A percentile compares a stretch with the other conserved stretches of the same genome.
phyloP scores from a whole-genome alignment of 768 basidiomycete genomes.

The Boletus bicolor region DNA sequence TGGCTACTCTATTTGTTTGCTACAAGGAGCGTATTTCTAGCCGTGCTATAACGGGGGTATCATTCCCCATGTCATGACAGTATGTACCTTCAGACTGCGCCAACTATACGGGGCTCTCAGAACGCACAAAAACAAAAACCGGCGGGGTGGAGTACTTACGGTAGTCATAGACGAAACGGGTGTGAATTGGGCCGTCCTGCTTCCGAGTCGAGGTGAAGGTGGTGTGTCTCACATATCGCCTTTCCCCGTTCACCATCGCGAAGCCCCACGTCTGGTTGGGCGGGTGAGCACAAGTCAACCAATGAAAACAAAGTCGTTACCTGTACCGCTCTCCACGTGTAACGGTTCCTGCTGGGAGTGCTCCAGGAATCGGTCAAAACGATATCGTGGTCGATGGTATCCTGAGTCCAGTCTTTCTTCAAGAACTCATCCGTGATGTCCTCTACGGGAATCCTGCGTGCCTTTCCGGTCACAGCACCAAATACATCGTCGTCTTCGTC shows the following conservation, averaged over 20 bases:
- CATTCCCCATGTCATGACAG: background rate
- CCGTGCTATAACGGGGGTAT: background rate
- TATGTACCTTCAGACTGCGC: conserved; percentile 6
- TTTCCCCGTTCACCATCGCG: conserved; percentile 53
- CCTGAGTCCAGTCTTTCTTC: conserved; percentile 42
- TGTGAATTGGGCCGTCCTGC: conserved; percentile 48
- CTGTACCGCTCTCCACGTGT: conserved; percentile 62
- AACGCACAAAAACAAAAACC: background rate
- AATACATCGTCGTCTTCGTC: conserved; percentile 59
- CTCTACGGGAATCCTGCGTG: conserved; percentile 47
- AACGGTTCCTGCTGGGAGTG: conserved; percentile 58
- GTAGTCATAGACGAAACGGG: conserved; percentile 65
- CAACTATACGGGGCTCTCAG: conserved; percentile 23
- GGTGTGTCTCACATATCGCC: conserved; percentile 58
- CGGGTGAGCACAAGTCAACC: background rate
- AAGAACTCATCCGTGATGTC: conserved; percentile 45
- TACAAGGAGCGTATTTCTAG: background rate
- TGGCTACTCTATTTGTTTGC: background rate
- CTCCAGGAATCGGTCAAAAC: conserved; percentile 46
- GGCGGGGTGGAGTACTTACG: conserved; percentile 39
- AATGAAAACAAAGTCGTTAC: conserved; percentile 32
- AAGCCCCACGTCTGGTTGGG: conserved; percentile 56
- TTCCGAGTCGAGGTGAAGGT: conserved; percentile 60
- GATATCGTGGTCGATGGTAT: conserved; percentile 34
- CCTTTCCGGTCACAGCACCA: conserved; percentile 53